phyloP scores from a whole-genome alignment of 1,284 basidiomycete species.

The Tilletia caries region DNA sequence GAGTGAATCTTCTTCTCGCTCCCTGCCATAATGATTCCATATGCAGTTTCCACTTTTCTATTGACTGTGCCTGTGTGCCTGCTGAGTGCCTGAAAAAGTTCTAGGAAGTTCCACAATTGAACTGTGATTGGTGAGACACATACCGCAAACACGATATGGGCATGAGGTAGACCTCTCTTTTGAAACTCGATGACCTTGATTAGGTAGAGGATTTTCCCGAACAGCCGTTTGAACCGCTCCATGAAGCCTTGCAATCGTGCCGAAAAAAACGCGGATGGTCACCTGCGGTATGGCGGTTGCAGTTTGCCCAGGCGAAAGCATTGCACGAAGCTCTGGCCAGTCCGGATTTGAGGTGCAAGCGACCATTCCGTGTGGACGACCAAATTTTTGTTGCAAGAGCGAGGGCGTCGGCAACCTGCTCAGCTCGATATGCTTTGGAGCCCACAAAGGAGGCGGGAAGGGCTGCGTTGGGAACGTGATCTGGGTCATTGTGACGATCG shows the following conservation, averaged over 20 bases:
- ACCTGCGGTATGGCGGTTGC: neutral
- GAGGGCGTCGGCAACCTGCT: neutral
- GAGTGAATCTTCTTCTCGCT: no score
- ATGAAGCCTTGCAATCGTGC: neutral
- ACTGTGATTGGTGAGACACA: no score
- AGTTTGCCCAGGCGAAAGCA: neutral
- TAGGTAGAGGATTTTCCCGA: neutral
- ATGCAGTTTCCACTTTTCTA: no score
- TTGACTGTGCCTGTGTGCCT: no score
- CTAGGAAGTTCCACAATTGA: no score
- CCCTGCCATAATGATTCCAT: no score
- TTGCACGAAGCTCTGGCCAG: neutral
- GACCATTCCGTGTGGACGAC: neutral
- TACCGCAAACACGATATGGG: neutral
- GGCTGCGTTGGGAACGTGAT: neutral
- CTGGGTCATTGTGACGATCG: neutral
- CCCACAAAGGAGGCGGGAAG: neutral
- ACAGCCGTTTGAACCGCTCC: neutral
- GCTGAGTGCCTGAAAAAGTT: no score
- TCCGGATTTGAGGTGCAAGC: neutral
- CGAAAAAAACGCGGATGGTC: neutral
- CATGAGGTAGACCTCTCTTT: neutral
- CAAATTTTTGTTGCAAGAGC: neutral
- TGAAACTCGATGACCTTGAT: conserved; percentile 9
- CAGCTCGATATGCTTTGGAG: neutral